These are phyloP conservation scores for Rhexocercosporidium sp. DNA, from an alignment of 2,329 filamentous ascomycete species.

Conservation along the genomic window DNA sequence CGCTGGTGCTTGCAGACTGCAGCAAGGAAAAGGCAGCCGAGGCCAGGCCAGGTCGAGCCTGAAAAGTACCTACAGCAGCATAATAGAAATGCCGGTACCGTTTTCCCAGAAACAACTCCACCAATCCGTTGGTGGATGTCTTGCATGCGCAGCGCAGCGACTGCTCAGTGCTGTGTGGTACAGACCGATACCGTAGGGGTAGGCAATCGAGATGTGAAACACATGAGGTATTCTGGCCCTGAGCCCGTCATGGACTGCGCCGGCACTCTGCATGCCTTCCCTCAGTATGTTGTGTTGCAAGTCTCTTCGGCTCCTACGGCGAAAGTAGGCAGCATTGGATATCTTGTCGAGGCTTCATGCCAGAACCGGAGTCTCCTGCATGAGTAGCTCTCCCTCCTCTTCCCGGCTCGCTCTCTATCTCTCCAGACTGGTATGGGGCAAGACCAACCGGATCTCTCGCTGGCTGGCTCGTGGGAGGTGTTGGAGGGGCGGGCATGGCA, in stretches of 20 bases:
- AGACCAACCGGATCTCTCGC: slow-evolving; percentile 34
- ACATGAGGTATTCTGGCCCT: slow-evolving; percentile 19
- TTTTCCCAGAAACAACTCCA: neutral
- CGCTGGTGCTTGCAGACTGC: neutral
- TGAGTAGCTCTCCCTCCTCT: slow-evolving; percentile 34
- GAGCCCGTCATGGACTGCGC: slow-evolving; percentile 20
- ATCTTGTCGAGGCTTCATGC: slow-evolving; percentile 29
- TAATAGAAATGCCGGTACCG: neutral
- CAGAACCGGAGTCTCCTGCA: slow-evolving; percentile 42
- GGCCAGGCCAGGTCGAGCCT: neutral
- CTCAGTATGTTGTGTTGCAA: slow-evolving; percentile 31
- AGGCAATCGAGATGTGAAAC: slow-evolving; percentile 31
- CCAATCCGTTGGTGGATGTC: neutral
- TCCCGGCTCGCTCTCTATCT: slow-evolving; percentile 19
- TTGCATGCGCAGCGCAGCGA: slow-evolving; percentile 9
- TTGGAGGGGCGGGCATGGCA: neutral
- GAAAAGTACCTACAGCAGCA: neutral
- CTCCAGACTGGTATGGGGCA: slow-evolving; percentile 36
- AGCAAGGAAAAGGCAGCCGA: slow-evolving; percentile 11
- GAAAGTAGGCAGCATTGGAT: slow-evolving; percentile 35
- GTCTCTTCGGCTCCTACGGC: slow-evolving; percentile 22
- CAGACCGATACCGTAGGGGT: neutral
- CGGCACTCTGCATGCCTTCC: slow-evolving; percentile 22
- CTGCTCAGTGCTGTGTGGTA: neutral
- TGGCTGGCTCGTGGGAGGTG: slow-evolving; percentile 1